Conservation (phyloP, 108 stramenopile species). For the Cyclotella sp. region DNA sequence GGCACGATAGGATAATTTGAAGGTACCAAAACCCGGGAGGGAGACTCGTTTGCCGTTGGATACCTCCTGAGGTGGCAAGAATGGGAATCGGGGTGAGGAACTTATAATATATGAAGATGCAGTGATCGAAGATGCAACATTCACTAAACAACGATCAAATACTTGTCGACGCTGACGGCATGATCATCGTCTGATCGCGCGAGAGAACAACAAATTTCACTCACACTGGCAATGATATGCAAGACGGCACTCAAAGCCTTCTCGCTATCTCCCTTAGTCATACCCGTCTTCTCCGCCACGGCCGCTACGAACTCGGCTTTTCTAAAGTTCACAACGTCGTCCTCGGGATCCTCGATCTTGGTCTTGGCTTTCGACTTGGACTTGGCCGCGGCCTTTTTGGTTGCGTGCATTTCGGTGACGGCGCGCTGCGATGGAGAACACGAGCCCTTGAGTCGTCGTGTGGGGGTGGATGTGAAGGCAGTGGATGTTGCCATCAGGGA, state of each 20-base stretch:
- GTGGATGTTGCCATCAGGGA: constrained; percentile 5
- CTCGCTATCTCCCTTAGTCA: constrained; percentile 83
- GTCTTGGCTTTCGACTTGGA: constrained; percentile 1
- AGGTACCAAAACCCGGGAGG: constrained; percentile 91
- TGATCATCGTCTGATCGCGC: not conserved
- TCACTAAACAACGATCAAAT: not conserved
- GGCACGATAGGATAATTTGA: constrained; percentile 74
- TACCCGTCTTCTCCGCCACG: constrained; percentile 75
- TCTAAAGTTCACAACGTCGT: constrained; percentile 64
- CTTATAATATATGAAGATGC: not conserved
- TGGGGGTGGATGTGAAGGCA: constrained; percentile 7
- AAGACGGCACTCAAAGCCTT: constrained; percentile 72
- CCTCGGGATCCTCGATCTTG: constrained; percentile 4
- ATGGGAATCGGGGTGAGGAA: not conserved
- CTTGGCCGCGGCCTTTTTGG: constrained; percentile 10
- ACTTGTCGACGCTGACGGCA: not conserved
- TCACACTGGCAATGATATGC: constrained; percentile 72
- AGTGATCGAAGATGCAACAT: not conserved
- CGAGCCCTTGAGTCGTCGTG: not conserved
- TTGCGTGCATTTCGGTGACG: not conserved
- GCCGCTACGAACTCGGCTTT: constrained; percentile 81
- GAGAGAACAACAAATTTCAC: constrained; percentile 18
- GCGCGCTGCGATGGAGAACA: not conserved
- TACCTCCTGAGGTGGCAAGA: constrained; percentile 50
- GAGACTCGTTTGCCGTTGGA: constrained; percentile 71